Base-by-base conservation (phyloP, 768 basidiomycete genomes). In the Naganishia friedmannii region DNA sequence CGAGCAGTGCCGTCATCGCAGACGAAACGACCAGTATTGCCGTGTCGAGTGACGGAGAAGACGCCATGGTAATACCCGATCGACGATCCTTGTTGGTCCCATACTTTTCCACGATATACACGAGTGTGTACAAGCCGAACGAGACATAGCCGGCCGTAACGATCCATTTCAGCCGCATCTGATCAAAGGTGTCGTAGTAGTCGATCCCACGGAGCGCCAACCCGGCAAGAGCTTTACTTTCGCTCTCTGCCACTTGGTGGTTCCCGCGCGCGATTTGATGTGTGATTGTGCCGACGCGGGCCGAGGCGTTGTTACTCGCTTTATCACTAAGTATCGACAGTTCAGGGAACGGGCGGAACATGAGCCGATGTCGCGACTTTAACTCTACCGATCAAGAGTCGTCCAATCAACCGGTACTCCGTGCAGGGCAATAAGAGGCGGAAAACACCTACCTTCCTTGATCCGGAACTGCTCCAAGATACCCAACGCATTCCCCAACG, bases 111-210 rank as follows among this genome's bases (percentile, higher is more conserved):
- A 57, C 10, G 32, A 53, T 68, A 54, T 53, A 69, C 9, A 66
- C 32, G 6, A 70, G 31, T 28, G 46, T 55, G 57, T 71, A 72
- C 0, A 86, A 87, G 23, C 86, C 86, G 90, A 91, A 93, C 65
- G 90, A 90, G 2, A 85, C 77, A 78, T 93, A 93, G 0, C 90
- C 90, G 8, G 84, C 76, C 0, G 85, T 85, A 63, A 92, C 91
- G 72, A 93, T 87, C 2, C 76, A 81, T 19, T 87, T 86, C 32
- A 93, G 88, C 54, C 92, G 80, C 34, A 86, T 82, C 21, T 90
- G 87, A 76, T 93, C 90, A 78, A 92, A 93, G 15, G 86, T 81
- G 34, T 70, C 69, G 39, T 70, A 70, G 37, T 63, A 70, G 53
- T 60, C 51, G 17, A 70, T 46, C 53, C 69, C 69, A 5, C 60